phyloP scores from a whole-genome alignment of 2,329 filamentous ascomycete genomes.

The Arthrinium puccinioides region DNA sequence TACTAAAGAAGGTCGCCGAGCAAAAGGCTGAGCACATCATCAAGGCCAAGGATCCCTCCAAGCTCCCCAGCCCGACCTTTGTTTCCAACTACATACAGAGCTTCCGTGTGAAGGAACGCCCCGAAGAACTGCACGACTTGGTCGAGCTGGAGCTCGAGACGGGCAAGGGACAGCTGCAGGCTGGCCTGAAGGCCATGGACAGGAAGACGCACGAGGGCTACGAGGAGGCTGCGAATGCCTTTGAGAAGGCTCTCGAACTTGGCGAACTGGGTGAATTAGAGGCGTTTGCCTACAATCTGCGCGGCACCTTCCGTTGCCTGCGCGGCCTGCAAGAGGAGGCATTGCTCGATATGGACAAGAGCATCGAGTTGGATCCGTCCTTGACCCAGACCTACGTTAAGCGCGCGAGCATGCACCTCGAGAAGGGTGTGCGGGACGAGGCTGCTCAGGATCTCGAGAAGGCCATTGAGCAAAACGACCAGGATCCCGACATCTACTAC shows the following conservation, averaged over 20 bases:
- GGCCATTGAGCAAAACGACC: constrained; percentile 75
- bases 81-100: constrained; percentile 98
- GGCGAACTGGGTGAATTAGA: constrained; percentile 75
- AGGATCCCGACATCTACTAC: constrained; percentile 97
- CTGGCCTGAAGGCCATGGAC: constrained; percentile 72
- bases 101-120: constrained; percentile 78
- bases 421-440: constrained; percentile 79
- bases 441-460: constrained; percentile 82
- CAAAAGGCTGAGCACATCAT: constrained; percentile 88
- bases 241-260: constrained; percentile 80
- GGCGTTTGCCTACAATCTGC: constrained; percentile 91
- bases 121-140: constrained; percentile 73
- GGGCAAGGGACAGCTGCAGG: constrained; percentile 78
- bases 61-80: constrained; percentile 90
- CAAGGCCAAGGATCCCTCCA: constrained; percentile 71
- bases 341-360: constrained; percentile 81
- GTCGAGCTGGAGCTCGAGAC: constrained; percentile 70
- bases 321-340: constrained; percentile 81
- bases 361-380: constrained; percentile 78
- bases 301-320: constrained; percentile 91
- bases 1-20: constrained; percentile 96
- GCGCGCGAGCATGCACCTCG: constrained; percentile 94
- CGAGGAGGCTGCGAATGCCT: constrained; percentile 76
- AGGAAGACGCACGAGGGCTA: constrained; percentile 89
- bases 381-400: constrained; percentile 98